Conservation (phyloP, 805 yeast genomes). For the Blastobotrys terrestris region DNA sequence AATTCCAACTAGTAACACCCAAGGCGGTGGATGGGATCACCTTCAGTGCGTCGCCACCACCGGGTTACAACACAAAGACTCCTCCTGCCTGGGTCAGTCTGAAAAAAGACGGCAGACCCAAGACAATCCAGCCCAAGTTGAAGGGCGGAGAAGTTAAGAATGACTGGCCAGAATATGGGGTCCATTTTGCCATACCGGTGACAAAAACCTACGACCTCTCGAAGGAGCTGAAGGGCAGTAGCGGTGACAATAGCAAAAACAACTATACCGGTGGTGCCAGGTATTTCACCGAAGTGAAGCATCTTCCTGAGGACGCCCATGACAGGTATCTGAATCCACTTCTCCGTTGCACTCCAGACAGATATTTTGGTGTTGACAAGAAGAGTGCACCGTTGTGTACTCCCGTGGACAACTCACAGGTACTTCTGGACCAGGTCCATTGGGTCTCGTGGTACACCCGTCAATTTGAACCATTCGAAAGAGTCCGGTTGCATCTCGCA, state of each 20-base stretch:
- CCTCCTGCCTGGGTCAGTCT: conserved; percentile 78
- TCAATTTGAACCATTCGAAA: conserved; percentile 44
- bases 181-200: conserved; percentile 68
- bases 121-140: conserved; percentile 68
- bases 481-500: conserved; percentile 62
- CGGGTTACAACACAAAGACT: conserved; percentile 36
- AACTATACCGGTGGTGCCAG: conserved; percentile 66
- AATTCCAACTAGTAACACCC: conserved; percentile 57
- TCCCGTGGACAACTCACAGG: conserved; percentile 55
- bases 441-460: conserved; percentile 78
- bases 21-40: conserved; percentile 60
- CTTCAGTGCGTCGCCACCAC: conserved; percentile 45
- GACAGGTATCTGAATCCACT: conserved; percentile 70
- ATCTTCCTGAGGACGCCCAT: conserved; percentile 63
- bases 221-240: conserved; percentile 38
- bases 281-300: conserved; percentile 47
- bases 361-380: conserved; percentile 46
- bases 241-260: conserved; percentile 31
- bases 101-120: conserved; percentile 71
- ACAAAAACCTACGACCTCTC: conserved; percentile 53
- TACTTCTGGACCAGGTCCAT: conserved; percentile 57
- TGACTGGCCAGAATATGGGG: conserved; percentile 64
- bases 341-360: conserved; percentile 78
- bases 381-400: conserved; percentile 79
- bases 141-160: conserved; percentile 67